Evolutionary conservation across 805 yeast genomes (phyloP).

Genomic region (Lachancea waltii): DNA sequence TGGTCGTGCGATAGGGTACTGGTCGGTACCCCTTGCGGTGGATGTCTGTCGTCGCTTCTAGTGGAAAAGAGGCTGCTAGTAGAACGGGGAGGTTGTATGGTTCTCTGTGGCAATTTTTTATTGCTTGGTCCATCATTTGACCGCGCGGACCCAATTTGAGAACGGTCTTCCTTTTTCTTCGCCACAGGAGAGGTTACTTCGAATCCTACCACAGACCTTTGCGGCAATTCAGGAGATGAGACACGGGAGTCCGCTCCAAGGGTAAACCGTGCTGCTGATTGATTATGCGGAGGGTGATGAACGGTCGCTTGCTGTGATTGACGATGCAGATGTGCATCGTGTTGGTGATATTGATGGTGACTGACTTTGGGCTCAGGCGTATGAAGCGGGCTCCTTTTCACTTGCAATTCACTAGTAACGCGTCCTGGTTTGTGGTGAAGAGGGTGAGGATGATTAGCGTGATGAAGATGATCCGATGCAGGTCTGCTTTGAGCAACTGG

Average conservation of each 20-base stretch:
- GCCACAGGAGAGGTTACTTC: not conserved
- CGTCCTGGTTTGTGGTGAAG: slow-evolving; percentile 2
- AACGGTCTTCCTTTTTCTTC: not conserved
- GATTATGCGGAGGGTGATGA: not conserved
- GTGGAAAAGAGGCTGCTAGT: slow-evolving; percentile 5
- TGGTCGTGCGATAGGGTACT: slow-evolving; percentile 4
- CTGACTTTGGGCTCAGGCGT: not conserved
- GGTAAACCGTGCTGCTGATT: slow-evolving; percentile 5
- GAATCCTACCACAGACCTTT: not conserved
- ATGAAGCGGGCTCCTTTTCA: slow-evolving; percentile 1
- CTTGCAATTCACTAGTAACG: slow-evolving; percentile 4
- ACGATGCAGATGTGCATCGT: not conserved
- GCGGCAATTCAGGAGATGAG: slow-evolving; percentile 3
- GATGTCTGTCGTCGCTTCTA: slow-evolving; percentile 1
- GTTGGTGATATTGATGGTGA: not conserved
- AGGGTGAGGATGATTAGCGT: not conserved
- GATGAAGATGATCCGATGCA: not conserved
- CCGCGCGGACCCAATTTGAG: not conserved
- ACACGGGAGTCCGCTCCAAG: slow-evolving; percentile 2
- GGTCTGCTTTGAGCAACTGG: not conserved
- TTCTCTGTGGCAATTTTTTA: slow-evolving; percentile 1
- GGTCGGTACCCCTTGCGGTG: not conserved
- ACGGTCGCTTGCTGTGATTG: not conserved
- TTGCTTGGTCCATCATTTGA: not conserved
- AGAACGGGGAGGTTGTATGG: not conserved